Evolutionary conservation across 2,329 filamentous ascomycete species (phyloP).

Genomic region (Pseudogymnoascus sp.): DNA sequence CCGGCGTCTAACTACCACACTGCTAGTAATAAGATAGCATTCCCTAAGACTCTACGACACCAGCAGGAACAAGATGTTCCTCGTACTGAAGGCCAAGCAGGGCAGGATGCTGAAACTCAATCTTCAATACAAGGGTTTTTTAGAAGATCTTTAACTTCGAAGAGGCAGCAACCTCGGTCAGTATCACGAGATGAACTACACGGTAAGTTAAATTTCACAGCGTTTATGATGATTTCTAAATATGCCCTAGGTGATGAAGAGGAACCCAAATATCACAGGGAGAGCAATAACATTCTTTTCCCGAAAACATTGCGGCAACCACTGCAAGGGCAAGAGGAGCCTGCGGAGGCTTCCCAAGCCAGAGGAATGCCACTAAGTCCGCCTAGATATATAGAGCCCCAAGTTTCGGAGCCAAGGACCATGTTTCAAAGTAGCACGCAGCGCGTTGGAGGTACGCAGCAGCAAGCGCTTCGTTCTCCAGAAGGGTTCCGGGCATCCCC

Average conservation of each 20-base stretch:
- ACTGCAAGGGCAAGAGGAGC: neutral
- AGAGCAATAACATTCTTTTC: neutral
- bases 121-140: neutral
- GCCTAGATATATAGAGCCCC: neutral
- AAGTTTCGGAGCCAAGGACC: neutral
- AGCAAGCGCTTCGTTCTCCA: neutral
- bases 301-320: slow-evolving; percentile 3
- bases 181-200: neutral
- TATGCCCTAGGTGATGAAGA: neutral
- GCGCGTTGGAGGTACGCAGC: neutral
- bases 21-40: neutral
- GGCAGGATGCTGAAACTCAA: neutral
- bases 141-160: neutral
- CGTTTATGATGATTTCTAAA: neutral
- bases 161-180: neutral
- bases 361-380: neutral
- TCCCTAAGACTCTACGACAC: neutral
- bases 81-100: neutral
- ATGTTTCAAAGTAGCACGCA: neutral
- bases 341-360: neutral
- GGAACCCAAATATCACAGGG: neutral
- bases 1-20: neutral
- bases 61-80: neutral
- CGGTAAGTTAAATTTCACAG: neutral
- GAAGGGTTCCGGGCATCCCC: neutral